Base-by-base conservation (phyloP, 148 eudicot species). In the Rhododendron simsii region DNA sequence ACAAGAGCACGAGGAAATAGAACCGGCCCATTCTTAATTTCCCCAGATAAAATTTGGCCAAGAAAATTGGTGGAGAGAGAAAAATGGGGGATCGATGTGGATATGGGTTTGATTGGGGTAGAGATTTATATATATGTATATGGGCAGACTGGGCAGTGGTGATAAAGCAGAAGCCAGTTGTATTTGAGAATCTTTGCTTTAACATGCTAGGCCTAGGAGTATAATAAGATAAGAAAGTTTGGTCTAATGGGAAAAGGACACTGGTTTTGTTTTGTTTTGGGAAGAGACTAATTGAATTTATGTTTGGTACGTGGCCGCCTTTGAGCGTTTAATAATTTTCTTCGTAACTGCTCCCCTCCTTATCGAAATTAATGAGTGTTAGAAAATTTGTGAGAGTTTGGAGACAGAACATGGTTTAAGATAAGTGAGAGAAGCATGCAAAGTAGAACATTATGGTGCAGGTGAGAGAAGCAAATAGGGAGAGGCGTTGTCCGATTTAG, bases 1-100 rank as follows among this genome's bases (percentile, higher is more conserved):
- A 85, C 45, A 87, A n/a, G 53, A 86, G 78, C 7, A 94, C 23
- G 50, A 83, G 88, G 37, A 93, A 41, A 21, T 89, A 50, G 26
- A 85, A 57, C 2, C 81, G 84, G 84, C 84, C 90, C 91, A 89
- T 89, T 28, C 33, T 23, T 33, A 28, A 14, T 41, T 41, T 44
- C 45, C 35, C 67, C 21, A 45, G 26, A 23, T 28, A 12, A 20
- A 47, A 10, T 50, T 48, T 30, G 33, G 33, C 15, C 37, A 61
- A 51, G 20, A 30, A 65, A 47, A 6, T 35, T 28, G 50, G 14
- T 33, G 0, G 35, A 86, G 78, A 14, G 83, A 30, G 15, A 83
- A 71, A 67, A 61, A 15, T 8, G n/a, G 44, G 57, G 55, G 20
- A 78, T 35, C 37, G 37, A 37, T 45, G 7, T 28, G 35, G 23